Evolutionary conservation across 192 early-diverging fungal species (phyloP).

Genomic region (Haplosporangium gracile): DNA sequence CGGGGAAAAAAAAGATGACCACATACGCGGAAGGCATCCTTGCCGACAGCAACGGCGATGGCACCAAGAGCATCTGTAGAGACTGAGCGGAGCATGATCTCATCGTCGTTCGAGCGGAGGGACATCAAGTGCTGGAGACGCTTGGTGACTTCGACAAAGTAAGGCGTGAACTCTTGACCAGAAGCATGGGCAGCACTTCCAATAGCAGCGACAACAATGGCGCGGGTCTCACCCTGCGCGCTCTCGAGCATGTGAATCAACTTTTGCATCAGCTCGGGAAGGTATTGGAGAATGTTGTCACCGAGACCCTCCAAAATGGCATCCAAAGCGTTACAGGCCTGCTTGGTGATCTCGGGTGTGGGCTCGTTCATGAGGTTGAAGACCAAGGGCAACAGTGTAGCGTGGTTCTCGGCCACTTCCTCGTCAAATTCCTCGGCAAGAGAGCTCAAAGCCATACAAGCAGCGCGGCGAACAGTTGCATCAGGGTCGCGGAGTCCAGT

Average conservation of each 20-base stretch:
- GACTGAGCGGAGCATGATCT: conserved; percentile 83
- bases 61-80: conserved; percentile 89
- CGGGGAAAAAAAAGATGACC: no score
- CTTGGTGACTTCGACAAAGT: conserved; percentile 80
- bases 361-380: conserved; percentile 87
- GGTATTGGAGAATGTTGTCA: conserved; percentile 82
- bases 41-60: conserved; percentile 90
- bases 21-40: conserved; percentile 75
- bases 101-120: conserved; percentile 75
- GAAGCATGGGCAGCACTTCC: conserved; percentile 93
- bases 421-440: conserved; percentile 86
- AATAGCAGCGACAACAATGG: conserved; percentile 85
- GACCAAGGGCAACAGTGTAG: conserved; percentile 85
- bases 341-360: conserved; percentile 78
- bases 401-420: conserved; percentile 85
- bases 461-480: conserved; percentile 82
- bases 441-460: conserved; percentile 87
- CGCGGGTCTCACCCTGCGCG: conserved; percentile 76
- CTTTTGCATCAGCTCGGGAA: conserved; percentile 87
- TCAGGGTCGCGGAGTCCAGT: conserved; percentile 87
- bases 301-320: conserved; percentile 91
- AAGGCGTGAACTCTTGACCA: conserved; percentile 76
- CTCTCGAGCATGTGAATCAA: conserved; percentile 81
- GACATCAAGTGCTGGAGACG: conserved; percentile 81
- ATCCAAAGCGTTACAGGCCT: conserved; percentile 88